Conservation (phyloP, 164 flowering plant genomes). For the Litsea cubeba region DNA sequence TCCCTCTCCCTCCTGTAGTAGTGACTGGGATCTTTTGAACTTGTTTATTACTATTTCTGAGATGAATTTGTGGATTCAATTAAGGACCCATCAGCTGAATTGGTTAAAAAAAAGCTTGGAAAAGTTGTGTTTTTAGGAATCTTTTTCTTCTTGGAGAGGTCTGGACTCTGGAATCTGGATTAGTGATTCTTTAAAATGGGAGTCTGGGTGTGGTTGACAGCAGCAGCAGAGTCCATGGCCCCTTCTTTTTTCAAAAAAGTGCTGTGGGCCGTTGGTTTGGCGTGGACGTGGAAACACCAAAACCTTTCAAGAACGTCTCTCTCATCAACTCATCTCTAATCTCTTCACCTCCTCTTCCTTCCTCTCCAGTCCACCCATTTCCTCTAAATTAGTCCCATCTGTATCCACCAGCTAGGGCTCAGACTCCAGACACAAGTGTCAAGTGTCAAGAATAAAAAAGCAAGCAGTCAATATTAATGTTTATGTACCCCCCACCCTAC, state of each 20-base stretch:
- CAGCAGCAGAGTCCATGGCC: neutral
- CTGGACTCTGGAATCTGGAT: neutral
- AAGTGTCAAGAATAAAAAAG: neutral
- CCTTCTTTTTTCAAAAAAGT: neutral
- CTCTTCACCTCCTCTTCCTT: neutral
- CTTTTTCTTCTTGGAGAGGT: neutral
- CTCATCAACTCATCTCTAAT: neutral
- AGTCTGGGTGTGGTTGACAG: neutral
- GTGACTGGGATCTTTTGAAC: neutral
- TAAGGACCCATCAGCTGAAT: too few relatives aligned
- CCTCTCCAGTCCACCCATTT: neutral
- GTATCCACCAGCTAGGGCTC: neutral
- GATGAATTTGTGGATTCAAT: too few relatives aligned
- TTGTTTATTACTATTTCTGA: too few relatives aligned
- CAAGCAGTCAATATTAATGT: too few relatives aligned
- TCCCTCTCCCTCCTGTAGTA: constrained; percentile 4
- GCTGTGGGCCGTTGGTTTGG: neutral
- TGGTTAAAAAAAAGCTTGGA: too few relatives aligned
- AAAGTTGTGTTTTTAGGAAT: too few relatives aligned
- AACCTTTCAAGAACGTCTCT: neutral
- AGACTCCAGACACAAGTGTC: too few relatives aligned
- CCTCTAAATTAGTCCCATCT: neutral
- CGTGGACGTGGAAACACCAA: constrained; percentile 7
- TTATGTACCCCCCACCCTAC: too few relatives aligned
- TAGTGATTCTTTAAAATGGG: neutral